These are phyloP conservation scores for Bocquillonia castaneifolia DNA, from an alignment of 441 rosid species.

Conservation along the genomic window DNA sequence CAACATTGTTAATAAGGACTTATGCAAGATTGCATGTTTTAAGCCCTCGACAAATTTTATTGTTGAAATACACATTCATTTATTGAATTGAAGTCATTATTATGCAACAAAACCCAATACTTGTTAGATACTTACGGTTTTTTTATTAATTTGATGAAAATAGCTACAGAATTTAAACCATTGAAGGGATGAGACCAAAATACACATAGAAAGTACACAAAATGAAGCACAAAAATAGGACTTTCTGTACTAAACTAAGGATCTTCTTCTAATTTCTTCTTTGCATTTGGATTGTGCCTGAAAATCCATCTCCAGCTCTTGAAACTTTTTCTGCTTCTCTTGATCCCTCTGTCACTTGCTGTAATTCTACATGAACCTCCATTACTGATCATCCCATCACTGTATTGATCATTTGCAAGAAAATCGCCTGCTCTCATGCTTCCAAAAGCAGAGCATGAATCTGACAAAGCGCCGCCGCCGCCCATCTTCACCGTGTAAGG, in stretches of 20 bases:
- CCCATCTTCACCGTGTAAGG: slow-evolving; percentile 22
- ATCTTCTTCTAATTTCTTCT: slow-evolving; percentile 40
- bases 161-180: slow-evolving; percentile 14
- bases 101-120: neutral
- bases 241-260: slow-evolving; percentile 8
- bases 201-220: slow-evolving; percentile 8
- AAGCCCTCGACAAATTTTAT: too few relatives aligned
- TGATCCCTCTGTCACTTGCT: slow-evolving; percentile 56
- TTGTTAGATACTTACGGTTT: slow-evolving; percentile 7
- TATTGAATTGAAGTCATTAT: neutral
- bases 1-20: too few relatives aligned
- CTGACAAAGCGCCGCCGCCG: slow-evolving; percentile 27
- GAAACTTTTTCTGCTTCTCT: slow-evolving; percentile 80
- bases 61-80: too few relatives aligned
- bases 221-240: slow-evolving; percentile 9
- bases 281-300: slow-evolving; percentile 49
- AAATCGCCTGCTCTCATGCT: slow-evolving; percentile 43
- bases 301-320: slow-evolving; percentile 96
- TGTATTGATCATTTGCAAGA: slow-evolving; percentile 20
- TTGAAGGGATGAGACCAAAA: neutral
- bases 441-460: slow-evolving; percentile 46
- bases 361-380: slow-evolving; percentile 66
- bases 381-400: slow-evolving; percentile 29
- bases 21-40: too few relatives aligned
- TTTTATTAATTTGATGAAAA: slow-evolving; percentile 2